A percentile compares a stretch with the other conserved stretches of the same genome.
These are phyloP conservation scores for Lachnellula occidentalis DNA, from an alignment of 2,329 filamentous ascomycete species.

Conservation along the genomic window DNA sequence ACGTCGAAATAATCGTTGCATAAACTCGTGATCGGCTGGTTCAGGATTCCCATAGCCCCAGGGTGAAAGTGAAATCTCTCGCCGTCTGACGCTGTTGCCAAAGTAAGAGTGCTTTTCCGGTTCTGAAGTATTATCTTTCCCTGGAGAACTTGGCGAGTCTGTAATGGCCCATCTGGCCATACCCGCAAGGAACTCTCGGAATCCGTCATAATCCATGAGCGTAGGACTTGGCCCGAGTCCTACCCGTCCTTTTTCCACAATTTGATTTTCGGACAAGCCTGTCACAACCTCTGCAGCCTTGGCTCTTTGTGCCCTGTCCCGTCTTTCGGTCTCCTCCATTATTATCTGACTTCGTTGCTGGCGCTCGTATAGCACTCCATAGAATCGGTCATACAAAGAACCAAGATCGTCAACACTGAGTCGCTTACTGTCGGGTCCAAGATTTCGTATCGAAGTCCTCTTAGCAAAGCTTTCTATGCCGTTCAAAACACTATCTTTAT, in stretches of 20 bases:
- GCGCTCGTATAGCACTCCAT: constrained; percentile 83
- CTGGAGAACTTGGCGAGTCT: constrained; percentile 63
- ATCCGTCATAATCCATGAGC: constrained; percentile 95
- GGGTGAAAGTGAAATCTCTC: constrained; percentile 34
- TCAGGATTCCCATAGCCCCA: constrained; percentile 56
- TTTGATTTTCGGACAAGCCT: constrained; percentile 37
- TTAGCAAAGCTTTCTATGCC: constrained; percentile 98
- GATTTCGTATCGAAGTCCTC: constrained; percentile 89
- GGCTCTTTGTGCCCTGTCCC: constrained; percentile 56
- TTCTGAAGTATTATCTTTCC: constrained; percentile 45
- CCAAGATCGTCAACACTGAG: constrained; percentile 80
- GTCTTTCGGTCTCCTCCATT: constrained; percentile 67
- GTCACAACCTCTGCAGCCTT: constrained; percentile 44
- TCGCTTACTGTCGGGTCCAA: constrained; percentile 92
- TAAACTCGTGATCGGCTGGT: constrained; percentile 91
- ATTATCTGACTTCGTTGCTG: constrained; percentile 76
- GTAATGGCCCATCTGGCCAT: constrained; percentile 91
- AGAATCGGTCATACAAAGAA: constrained; percentile 90
- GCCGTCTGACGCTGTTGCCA: constrained; percentile 45
- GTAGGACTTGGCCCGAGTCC: constrained; percentile 84
- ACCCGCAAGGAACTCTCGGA: constrained; percentile 85
- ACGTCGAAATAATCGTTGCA: constrained; percentile 77
- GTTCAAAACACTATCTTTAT: constrained; percentile 89
- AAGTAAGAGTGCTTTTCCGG: constrained; percentile 56
- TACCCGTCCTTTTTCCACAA: constrained; percentile 77